Evolutionary conservation across 2,329 filamentous ascomycete genomes (phyloP).

Genomic region (Purpureocillium lavendulum): DNA sequence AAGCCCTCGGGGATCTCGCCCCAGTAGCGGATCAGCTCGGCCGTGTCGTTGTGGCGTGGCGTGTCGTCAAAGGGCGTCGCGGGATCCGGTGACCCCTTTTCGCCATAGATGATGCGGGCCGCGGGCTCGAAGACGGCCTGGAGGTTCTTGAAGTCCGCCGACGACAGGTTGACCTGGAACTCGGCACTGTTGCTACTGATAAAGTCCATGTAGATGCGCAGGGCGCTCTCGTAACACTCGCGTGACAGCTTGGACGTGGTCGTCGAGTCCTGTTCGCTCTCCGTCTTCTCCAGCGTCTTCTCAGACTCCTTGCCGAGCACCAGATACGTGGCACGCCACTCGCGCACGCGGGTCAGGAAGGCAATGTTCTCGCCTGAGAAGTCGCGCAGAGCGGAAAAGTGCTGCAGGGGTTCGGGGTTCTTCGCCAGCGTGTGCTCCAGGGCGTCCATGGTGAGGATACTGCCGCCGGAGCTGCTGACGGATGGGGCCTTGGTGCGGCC

Average conservation of each 20-base stretch:
- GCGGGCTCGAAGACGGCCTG: slow-evolving; percentile 48
- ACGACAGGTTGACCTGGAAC: slow-evolving; percentile 60
- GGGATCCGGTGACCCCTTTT: slow-evolving; percentile 28
- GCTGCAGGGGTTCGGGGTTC: slow-evolving; percentile 48
- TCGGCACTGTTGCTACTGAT: slow-evolving; percentile 53
- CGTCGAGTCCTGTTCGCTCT: slow-evolving; percentile 5
- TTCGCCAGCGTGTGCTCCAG: slow-evolving; percentile 49
- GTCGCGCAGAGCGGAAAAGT: slow-evolving; percentile 54
- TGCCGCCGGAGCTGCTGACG: slow-evolving; percentile 26
- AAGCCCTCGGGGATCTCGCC: slow-evolving; percentile 45
- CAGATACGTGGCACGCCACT: slow-evolving; percentile 25
- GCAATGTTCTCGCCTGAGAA: slow-evolving; percentile 63
- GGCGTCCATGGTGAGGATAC: slow-evolving; percentile 49
- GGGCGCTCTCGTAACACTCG: slow-evolving; percentile 46
- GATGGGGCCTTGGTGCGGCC: slow-evolving; percentile 26
- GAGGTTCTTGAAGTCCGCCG: slow-evolving; percentile 43
- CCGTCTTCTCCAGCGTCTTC: slow-evolving; percentile 10
- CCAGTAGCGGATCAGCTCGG: slow-evolving; percentile 21
- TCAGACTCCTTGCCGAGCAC: slow-evolving; percentile 14
- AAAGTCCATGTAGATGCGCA: slow-evolving; percentile 54
- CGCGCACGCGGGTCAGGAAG: slow-evolving; percentile 49
- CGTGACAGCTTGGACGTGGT: slow-evolving; percentile 26
- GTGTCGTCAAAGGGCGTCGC: slow-evolving; percentile 34
- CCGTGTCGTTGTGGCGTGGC: slow-evolving; percentile 11
- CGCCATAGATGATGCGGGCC: slow-evolving; percentile 35